Conservation (phyloP, 2,329 filamentous ascomycete species). For the Colletotrichum paranaense region DNA sequence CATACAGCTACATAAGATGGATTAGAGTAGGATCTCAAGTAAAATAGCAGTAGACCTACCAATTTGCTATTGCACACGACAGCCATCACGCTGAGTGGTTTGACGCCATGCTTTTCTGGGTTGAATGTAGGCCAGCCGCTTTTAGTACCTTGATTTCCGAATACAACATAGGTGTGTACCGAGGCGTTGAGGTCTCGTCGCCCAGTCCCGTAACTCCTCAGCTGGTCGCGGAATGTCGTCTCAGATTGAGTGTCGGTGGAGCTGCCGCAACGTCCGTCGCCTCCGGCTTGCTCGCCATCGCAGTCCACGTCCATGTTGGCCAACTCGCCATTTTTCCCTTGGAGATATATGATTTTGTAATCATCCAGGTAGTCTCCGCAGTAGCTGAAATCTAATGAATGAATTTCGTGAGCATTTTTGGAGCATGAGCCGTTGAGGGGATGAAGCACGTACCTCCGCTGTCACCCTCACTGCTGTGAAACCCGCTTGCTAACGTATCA, state of each 20-base stretch:
- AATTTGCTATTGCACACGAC: slow-evolving; percentile 59
- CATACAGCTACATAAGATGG: slow-evolving; percentile 57
- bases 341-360: slow-evolving; percentile 60
- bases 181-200: slow-evolving; percentile 54
- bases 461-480: slow-evolving; percentile 51
- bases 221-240: slow-evolving; percentile 58
- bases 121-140: slow-evolving; percentile 46
- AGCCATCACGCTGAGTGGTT: slow-evolving; percentile 60
- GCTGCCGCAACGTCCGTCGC: slow-evolving; percentile 57
- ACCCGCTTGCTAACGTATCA: slow-evolving; percentile 51
- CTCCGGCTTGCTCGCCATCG: slow-evolving; percentile 59
- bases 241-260: slow-evolving; percentile 56
- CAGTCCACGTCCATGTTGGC: slow-evolving; percentile 71
- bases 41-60: slow-evolving; percentile 36
- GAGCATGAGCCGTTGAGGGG: background rate
- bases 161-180: slow-evolving; percentile 60
- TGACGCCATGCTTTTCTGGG: slow-evolving; percentile 49
- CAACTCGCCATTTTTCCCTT: slow-evolving; percentile 53
- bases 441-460: slow-evolving; percentile 45
- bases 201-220: slow-evolving; percentile 51
- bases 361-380: slow-evolving; percentile 57
- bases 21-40: background rate
- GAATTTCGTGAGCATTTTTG: too few species aligned
- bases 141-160: slow-evolving; percentile 53
- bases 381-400: slow-evolving; percentile 50